Conservation (phyloP, 2,329 filamentous ascomycete genomes). For the Hawksworthiomyces lignivorus region DNA sequence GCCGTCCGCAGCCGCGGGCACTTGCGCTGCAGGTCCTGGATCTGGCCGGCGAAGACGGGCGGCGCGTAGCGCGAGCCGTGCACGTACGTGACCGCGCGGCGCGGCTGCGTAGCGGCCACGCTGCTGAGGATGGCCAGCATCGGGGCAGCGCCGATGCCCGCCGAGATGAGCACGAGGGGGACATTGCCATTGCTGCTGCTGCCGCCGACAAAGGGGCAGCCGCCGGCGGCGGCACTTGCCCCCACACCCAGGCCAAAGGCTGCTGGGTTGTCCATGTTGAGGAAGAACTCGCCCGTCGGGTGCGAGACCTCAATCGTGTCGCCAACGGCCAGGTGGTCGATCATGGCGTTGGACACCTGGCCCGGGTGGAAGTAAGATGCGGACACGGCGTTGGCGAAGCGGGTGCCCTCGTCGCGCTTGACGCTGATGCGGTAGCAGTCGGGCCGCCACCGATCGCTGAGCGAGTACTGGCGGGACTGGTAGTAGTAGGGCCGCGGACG, state of each 20-base stretch:
- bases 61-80: slow-evolving; percentile 46
- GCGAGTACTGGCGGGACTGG: slow-evolving; percentile 65
- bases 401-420: slow-evolving; percentile 55
- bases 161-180: slow-evolving; percentile 54
- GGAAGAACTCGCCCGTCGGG: slow-evolving; percentile 55
- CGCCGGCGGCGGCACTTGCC: slow-evolving; percentile 32
- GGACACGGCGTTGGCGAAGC: slow-evolving; percentile 33
- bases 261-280: slow-evolving; percentile 38
- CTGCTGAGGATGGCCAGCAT: slow-evolving; percentile 54
- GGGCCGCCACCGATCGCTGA: slow-evolving; percentile 55
- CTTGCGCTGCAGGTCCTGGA: slow-evolving; percentile 34
- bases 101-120: slow-evolving; percentile 34
- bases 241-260: too few species aligned
- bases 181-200: slow-evolving; percentile 21
- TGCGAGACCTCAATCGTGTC: slow-evolving; percentile 59
- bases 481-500: slow-evolving; percentile 43
- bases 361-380: slow-evolving; percentile 47
- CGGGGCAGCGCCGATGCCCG: slow-evolving; percentile 53
- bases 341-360: slow-evolving; percentile 61
- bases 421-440: slow-evolving; percentile 60
- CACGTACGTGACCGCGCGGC: slow-evolving; percentile 49
- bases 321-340: slow-evolving; percentile 53
- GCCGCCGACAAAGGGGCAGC: slow-evolving; percentile 47
- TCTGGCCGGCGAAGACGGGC: slow-evolving; percentile 46
- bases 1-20: slow-evolving; percentile 31